A percentile compares a stretch with the other conserved stretches of the same genome.
Evolutionary conservation across 495 filamentous ascomycete species (phyloP).

Genomic region (Hypoxylon perforatum): DNA sequence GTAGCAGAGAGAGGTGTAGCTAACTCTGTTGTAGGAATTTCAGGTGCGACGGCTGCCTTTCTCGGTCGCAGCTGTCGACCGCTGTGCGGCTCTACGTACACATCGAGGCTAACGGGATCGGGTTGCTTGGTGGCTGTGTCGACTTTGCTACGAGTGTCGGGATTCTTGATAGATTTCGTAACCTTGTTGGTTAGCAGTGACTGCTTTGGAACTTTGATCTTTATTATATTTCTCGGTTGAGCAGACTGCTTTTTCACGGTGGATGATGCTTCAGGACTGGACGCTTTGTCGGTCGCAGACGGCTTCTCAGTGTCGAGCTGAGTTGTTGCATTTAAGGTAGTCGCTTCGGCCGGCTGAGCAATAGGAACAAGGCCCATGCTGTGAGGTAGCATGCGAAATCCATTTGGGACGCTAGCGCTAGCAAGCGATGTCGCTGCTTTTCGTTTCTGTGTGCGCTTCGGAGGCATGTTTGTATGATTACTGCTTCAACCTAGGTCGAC

Average conservation of each 20-base stretch:
- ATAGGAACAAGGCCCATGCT: conserved; percentile 47
- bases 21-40: not conserved
- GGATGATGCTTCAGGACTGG: not conserved
- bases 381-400: conserved; percentile 53
- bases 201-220: conserved; percentile 2
- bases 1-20: not conserved
- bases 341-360: not conserved
- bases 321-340: not conserved
- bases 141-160: not conserved
- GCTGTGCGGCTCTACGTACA: not conserved
- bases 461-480: conserved; percentile 23
- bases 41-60: not conserved
- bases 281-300: not conserved
- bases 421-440: not conserved
- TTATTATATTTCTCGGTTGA: not conserved
- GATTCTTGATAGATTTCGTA: not conserved
- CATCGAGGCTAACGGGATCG: not conserved
- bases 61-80: conserved; percentile 19
- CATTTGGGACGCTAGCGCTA: conserved; percentile 38
- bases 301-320: not conserved
- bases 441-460: conserved; percentile 20
- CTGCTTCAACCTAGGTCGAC: too few species aligned
- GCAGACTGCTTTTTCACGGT: not conserved
- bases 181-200: not conserved
- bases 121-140: not conserved